Conservation (phyloP, 2,329 filamentous ascomycete genomes). For the Corniculantispora saksenae region DNA sequence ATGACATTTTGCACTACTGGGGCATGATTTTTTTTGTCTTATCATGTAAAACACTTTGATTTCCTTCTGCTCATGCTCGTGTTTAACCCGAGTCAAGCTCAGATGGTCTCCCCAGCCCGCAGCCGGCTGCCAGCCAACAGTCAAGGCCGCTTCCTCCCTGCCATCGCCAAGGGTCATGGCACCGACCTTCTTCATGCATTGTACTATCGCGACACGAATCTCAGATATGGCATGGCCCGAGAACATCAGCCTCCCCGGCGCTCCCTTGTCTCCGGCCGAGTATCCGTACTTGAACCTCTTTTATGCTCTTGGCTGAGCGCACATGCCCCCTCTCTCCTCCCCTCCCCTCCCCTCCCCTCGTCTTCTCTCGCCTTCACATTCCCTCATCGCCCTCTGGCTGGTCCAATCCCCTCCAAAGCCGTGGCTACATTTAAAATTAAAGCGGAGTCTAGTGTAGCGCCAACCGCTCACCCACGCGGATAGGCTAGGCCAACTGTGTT, state of each 20-base stretch:
- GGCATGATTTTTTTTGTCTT: background rate
- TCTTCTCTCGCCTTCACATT: background rate
- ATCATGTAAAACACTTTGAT: too few relatives aligned
- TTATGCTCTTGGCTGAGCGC: background rate
- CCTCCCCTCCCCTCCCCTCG: too few relatives aligned
- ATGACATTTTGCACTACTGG: background rate
- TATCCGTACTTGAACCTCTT: too few relatives aligned
- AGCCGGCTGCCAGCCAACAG: too few relatives aligned
- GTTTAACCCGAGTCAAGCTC: background rate
- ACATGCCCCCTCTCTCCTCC: too few relatives aligned
- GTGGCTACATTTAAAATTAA: constrained; percentile 14
- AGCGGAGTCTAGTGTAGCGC: constrained; percentile 15
- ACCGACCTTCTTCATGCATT: background rate
- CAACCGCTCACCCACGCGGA: background rate
- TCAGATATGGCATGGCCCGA: background rate
- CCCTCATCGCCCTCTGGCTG: background rate
- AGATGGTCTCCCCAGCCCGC: too few relatives aligned
- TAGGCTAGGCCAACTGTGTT: background rate
- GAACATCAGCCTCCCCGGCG: background rate
- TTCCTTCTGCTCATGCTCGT: background rate
- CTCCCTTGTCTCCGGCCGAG: background rate
- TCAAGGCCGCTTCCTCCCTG: too few relatives aligned
- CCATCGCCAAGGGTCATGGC: background rate
- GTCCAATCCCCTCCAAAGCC: background rate
- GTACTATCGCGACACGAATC: background rate